Base-by-base conservation (phyloP, 257 asterid genomes). In the Plantago elongata region DNA sequence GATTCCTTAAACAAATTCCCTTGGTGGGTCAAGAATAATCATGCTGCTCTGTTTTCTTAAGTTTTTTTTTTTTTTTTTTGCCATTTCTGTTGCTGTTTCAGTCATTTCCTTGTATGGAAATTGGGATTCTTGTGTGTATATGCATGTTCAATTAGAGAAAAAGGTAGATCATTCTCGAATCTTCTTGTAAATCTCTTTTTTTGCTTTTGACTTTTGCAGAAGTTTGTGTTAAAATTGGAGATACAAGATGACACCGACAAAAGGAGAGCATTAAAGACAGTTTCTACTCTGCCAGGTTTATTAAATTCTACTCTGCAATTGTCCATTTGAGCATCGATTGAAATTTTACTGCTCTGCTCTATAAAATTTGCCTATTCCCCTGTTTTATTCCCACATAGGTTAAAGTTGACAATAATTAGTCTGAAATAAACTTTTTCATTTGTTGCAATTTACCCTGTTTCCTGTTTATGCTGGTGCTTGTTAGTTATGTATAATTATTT, bases 191-290 rank as follows among this genome's bases (percentile, higher is more conserved):
- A n/a, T 9, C 38, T 29, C 2, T 11, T 37, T 57, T 4, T 46
- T 17, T 34, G 22, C 9, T 46, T 6, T 45, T 9, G 3, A 13
- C n/a, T 13, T 57, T 38, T 42, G 45, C 81, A 84, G 91, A 84
- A 81, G 13, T 65, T 72, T 70, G 84, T 78, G 58, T 61, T 84
- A 67, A 81, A 77, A 65, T 66, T 84, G 81, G 88, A 84, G 54
- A 58, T 84, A 68, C 70, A 77, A 70, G 92, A 81, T 14, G 81
- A 61, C 16, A 57, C 40, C 27, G 88, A 84, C 61, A 81, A 81
- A 61, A 55, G 92, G 50, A 81, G 69, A 80, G 92, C 83, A 71
- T 65, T 84, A 77, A 84, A 84, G 65, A 84, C 86, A 13, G 92
- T 77, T 55, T 13, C 88, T 14, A 34, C 84, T 5, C 79, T 81